Percentiles rank a stretch among this genome's conserved stretches.
These are phyloP conservation scores for Trichoderma virens DNA, from an alignment of 495 filamentous ascomycete species.

Conservation along the genomic window DNA sequence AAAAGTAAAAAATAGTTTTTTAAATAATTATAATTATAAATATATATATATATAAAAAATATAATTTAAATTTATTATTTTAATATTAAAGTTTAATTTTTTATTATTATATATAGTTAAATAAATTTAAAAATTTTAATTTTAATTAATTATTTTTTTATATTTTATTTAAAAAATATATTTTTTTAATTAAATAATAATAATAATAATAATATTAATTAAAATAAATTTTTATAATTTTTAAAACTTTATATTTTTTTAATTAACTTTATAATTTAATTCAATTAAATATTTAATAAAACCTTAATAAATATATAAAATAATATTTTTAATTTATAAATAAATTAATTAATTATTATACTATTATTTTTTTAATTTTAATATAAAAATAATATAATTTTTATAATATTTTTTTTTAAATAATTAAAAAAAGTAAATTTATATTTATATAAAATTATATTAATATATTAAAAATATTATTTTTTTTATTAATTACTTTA, in stretches of 20 bases:
- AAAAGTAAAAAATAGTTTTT: not conserved
- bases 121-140: not conserved
- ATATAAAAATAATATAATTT: not conserved
- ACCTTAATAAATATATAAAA: not conserved
- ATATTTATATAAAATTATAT: not conserved
- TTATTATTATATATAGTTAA: not conserved
- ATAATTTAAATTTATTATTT: not conserved
- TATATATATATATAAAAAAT: not conserved
- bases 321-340: not conserved
- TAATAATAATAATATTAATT: not conserved
- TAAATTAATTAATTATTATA: not conserved
- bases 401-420: not conserved
- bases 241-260: not conserved
- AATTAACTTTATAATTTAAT: not conserved
- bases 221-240: not conserved
- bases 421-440: not conserved
- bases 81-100: not conserved
- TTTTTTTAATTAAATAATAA: not conserved
- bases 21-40: not conserved
- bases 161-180: not conserved
- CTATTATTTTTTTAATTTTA: not conserved
- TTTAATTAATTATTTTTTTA: not conserved
- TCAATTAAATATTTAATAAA: not conserved
- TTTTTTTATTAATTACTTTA: not conserved
- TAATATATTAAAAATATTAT: not conserved